These are phyloP conservation scores for Athelia psychrophila DNA, from an alignment of 1,284 basidiomycete genomes.

Conservation along the genomic window DNA sequence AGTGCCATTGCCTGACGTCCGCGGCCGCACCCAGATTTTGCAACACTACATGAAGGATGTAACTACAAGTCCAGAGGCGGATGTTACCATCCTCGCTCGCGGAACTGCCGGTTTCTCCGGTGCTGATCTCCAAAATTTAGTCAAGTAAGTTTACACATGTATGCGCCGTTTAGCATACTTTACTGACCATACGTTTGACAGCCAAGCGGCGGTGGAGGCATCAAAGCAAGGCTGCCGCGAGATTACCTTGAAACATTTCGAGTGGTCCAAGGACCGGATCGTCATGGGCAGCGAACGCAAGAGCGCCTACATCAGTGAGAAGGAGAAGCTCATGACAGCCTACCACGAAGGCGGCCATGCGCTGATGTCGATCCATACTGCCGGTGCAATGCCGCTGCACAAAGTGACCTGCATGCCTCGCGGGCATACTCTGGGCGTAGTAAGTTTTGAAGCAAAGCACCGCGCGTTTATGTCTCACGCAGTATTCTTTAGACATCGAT, in stretches of 20 bases:
- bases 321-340: conserved; percentile 84
- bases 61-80: conserved; percentile 68
- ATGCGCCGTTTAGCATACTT: conserved; percentile 2
- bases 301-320: conserved; percentile 83
- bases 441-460: conserved; percentile 34
- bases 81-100: conserved; percentile 82
- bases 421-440: conserved; percentile 87
- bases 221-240: conserved; percentile 74
- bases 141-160: conserved; percentile 66
- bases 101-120: conserved; percentile 92
- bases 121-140: conserved; percentile 91
- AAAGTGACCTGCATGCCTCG: conserved; percentile 96
- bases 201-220: conserved; percentile 90
- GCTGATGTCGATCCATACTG: conserved; percentile 85
- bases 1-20: conserved; percentile 88
- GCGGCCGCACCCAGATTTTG: conserved; percentile 86
- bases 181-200: conserved; percentile 21
- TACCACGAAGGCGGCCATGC: conserved; percentile 98
- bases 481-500: conserved; percentile 64
- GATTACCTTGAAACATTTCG: conserved; percentile 82
- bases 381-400: conserved; percentile 92
- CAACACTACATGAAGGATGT: conserved; percentile 88
- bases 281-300: conserved; percentile 93
- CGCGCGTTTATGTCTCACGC: conserved; percentile 5
- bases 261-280: conserved; percentile 97